Evolutionary conservation across 2,329 filamentous ascomycete genomes (phyloP).

Genomic region (Epichloe scottii): DNA sequence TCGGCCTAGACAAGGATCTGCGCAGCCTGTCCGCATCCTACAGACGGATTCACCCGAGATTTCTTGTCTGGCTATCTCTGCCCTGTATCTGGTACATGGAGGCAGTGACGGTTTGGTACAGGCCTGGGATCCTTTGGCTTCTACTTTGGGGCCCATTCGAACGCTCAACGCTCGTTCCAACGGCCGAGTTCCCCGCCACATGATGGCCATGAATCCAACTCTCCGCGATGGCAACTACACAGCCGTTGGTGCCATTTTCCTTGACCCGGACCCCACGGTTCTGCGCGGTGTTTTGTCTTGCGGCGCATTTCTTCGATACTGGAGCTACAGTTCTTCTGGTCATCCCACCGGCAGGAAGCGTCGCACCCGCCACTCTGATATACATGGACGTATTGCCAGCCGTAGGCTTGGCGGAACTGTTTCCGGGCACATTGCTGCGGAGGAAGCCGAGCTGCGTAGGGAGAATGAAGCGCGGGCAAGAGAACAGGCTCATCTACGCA

Average conservation of each 20-base stretch:
- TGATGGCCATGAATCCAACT: slow-evolving; percentile 39
- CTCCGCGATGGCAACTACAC: slow-evolving; percentile 62
- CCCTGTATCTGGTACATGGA: slow-evolving; percentile 81
- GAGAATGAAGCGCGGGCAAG: slow-evolving; percentile 56
- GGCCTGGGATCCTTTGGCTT: slow-evolving; percentile 91
- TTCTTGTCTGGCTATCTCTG: slow-evolving; percentile 69
- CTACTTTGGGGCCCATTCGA: slow-evolving; percentile 62
- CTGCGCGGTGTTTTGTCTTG: slow-evolving; percentile 80
- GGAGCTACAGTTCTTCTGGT: slow-evolving; percentile 80
- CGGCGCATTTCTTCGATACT: slow-evolving; percentile 79
- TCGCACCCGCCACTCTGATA: slow-evolving; percentile 55
- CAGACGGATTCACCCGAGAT: slow-evolving; percentile 85
- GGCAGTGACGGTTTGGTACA: slow-evolving; percentile 92
- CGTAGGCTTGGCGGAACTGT: slow-evolving; percentile 54
- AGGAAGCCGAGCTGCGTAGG: slow-evolving; percentile 64
- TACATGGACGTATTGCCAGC: slow-evolving; percentile 36
- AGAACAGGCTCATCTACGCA: slow-evolving; percentile 58
- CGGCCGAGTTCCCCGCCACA: slow-evolving; percentile 66
- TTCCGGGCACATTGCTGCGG: slow-evolving; percentile 74
- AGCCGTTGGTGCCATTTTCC: slow-evolving; percentile 68
- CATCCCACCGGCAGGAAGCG: slow-evolving; percentile 68
- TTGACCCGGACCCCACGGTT: slow-evolving; percentile 78
- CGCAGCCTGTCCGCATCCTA: slow-evolving; percentile 67
- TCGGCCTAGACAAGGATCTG: slow-evolving; percentile 26
- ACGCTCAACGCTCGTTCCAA: slow-evolving; percentile 81